Conservation (phyloP, 2,329 filamentous ascomycete species). For the Fusarium sp. region DNA sequence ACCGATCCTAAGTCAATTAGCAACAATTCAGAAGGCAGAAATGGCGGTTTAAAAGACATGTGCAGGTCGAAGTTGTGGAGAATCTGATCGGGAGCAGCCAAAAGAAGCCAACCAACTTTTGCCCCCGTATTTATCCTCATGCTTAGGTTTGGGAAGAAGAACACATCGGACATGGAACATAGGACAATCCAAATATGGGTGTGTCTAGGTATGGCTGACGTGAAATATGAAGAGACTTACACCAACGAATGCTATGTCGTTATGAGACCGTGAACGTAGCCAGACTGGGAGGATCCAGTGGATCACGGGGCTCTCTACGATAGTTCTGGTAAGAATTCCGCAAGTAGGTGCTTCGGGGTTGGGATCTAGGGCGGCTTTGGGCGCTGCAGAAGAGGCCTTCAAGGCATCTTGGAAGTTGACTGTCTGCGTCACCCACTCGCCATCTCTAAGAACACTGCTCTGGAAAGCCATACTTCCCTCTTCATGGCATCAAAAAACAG, state of each 20-base stretch:
- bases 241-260: conserved; percentile 90
- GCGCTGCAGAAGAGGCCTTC: conserved; percentile 53
- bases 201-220: background rate
- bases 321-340: conserved; percentile 82
- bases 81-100: background rate
- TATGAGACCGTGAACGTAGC: conserved; percentile 75
- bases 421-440: conserved; percentile 69
- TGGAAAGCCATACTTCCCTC: conserved; percentile 61
- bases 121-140: background rate
- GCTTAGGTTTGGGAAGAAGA: background rate
- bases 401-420: conserved; percentile 60
- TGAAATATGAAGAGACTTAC: conserved; percentile 62
- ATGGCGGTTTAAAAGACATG: background rate
- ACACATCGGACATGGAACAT: background rate
- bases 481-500: conserved; percentile 42
- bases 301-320: conserved; percentile 80
- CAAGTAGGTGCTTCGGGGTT: conserved; percentile 64
- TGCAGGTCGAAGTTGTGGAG: conserved; percentile 18
- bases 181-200: background rate
- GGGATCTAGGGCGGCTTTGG: conserved; percentile 51
- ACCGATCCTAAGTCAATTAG: conserved; percentile 70
- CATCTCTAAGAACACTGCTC: conserved; percentile 66
- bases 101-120: too few species aligned
- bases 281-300: conserved; percentile 85
- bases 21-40: conserved; percentile 1